Base-by-base conservation (phyloP, 768 basidiomycete genomes). In the Auriscalpium vulgare region DNA sequence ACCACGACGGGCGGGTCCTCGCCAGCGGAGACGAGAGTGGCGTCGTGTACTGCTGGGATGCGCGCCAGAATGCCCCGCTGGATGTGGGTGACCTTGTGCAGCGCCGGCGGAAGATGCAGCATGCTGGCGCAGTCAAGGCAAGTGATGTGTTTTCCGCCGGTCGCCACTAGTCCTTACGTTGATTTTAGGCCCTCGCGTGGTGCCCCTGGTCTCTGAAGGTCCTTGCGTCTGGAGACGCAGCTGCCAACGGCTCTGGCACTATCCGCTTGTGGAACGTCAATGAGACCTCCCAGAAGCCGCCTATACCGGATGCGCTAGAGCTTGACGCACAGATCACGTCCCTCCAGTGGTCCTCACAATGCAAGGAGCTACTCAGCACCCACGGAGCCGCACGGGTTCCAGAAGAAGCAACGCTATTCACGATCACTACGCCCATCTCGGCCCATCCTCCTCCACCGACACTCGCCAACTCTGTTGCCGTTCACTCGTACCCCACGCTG, bases 301-400 rank as follows among this genome's bases (percentile, higher is more conserved):
- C 71, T 71, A 60, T 54, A 6, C 76, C 78, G 0, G 72, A 74
- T 9, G 74, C 71, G 53, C 60, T 80, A n/a, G 77, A 80, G 40
- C 70, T 76, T 16, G 74, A 73, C 23, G 79, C 84, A 10, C 80
- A 82, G 56, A 80, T 93, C 52, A 86, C 85, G 7, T 82, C 83
- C 7, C 68, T 91, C 10, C 76, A 86, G 53, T 91, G 83, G 66
- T 88, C 90, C 14, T 81, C 84, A 4, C 86, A 91, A 59, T 84
- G 84, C 64, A 91, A 90, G 61, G 93, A 95, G 64, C 70, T 97
- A 37, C 70, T 95, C n/a, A 88, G 83, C 45, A 88, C 90, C 2
- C 89, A 93, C 62, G 90, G 81, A 3, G 44, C 49, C 10, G 45
- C 51, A 23, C 47, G 50, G 23, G 50, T 53, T 21, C 54, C 55